Base-by-base conservation (phyloP, 148 eudicot species). In the Polygonum maritimum region DNA sequence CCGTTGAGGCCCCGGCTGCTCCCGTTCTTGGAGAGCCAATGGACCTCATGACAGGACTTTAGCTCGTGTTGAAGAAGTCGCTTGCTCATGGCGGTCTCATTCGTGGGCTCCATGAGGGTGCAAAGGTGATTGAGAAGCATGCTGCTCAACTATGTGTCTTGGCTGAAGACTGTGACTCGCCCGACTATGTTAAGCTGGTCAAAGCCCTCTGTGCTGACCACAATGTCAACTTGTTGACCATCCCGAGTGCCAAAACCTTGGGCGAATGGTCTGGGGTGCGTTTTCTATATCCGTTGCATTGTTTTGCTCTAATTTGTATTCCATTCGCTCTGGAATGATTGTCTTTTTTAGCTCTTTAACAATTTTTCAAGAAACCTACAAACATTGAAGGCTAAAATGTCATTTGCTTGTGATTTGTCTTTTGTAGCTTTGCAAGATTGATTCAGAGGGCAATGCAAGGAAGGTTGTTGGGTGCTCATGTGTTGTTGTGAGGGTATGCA, bases 211-310 rank as follows among this genome's bases (percentile, higher is more conserved):
- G 88, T 79, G 76, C 80, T 26, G 86, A 85, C 21, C 80, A 83
- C 70, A 85, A 85, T 48, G 86, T 85, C 4, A 74, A 76, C 84
- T 81, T 83, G 78, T 79, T 85, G 16, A 40, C 78, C 11, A 86
- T 85, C 26, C 80, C 83, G 2, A 82, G 78, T 78, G 80, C 85
- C 14, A 85, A 85, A 75, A 83, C 80, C 48, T 85, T 85, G 48
- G 83, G 87, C 47, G 87, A 85, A 77, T 80, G 85, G 88, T 80
- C 80, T 77, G 88, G 86, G 36, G 88, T 85, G 77, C 1, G 47
- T 44, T 63, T 33, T 33, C 40, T 31, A 44, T 5, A 0, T 44
- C n/a, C n/a, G n/a, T n/a, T n/a, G n/a, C n/a, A n/a, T n/a, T n/a
- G n/a, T n/a, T n/a, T n/a, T n/a, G n/a, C n/a, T n/a, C n/a, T n/a